phyloP scores from a whole-genome alignment of 805 yeast genomes.

The Komagataella ulmi region DNA sequence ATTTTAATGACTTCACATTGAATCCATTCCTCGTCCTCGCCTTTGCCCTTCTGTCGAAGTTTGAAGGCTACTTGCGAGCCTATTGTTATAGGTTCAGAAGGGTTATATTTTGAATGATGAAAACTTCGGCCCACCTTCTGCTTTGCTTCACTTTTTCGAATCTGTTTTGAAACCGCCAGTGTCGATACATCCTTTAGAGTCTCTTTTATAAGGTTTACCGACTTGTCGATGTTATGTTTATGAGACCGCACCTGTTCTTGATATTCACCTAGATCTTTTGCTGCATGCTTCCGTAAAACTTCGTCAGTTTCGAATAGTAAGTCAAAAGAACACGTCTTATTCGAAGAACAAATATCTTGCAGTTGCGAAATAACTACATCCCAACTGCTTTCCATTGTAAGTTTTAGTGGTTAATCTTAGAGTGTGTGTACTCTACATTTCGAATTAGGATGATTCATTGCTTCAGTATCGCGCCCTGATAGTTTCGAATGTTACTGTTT shows the following conservation, averaged over 20 bases:
- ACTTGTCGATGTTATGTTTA: slow-evolving; percentile 42
- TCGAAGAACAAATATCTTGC: slow-evolving; percentile 54
- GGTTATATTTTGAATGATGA: slow-evolving; percentile 43
- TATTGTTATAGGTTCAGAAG: slow-evolving; percentile 39
- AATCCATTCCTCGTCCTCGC: slow-evolving; percentile 85
- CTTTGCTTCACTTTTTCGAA: slow-evolving; percentile 8
- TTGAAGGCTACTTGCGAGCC: slow-evolving; percentile 87
- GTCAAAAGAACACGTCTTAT: slow-evolving; percentile 41
- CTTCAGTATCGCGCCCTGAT: neutral
- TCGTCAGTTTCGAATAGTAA: slow-evolving; percentile 15
- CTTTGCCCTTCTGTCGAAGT: slow-evolving; percentile 40
- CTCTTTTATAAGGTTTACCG: slow-evolving; percentile 26
- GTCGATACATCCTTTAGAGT: slow-evolving; percentile 26
- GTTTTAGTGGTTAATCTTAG: neutral
- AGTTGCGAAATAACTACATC: slow-evolving; percentile 51
- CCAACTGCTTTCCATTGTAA: slow-evolving; percentile 50
- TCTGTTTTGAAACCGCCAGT: slow-evolving; percentile 4
- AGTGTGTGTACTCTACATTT: neutral
- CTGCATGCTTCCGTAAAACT: slow-evolving; percentile 21
- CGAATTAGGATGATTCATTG: neutral
- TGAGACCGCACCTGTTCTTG: slow-evolving; percentile 34
- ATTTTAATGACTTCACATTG: slow-evolving; percentile 82
- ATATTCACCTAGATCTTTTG: slow-evolving; percentile 15
- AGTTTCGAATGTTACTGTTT: neutral
- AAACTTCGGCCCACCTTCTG: slow-evolving; percentile 8